A percentile compares a stretch with the other conserved stretches of the same genome.
These are phyloP conservation scores for Verticillium tricorpus DNA, from an alignment of 2,329 filamentous ascomycete species.

Conservation along the genomic window DNA sequence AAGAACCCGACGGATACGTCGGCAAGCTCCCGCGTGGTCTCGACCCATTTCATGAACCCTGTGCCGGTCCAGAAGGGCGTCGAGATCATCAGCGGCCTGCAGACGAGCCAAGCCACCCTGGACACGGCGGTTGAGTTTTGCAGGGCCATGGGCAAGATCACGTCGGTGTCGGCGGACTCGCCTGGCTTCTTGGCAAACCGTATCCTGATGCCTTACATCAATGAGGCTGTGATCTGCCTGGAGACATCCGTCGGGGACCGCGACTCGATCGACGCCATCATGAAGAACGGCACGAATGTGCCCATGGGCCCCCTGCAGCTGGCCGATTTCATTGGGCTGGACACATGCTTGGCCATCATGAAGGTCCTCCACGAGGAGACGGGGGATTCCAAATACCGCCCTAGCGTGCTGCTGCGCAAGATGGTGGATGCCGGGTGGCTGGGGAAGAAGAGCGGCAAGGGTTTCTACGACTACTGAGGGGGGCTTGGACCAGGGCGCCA, in stretches of 20 bases:
- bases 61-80: constrained; percentile 96
- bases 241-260: constrained; percentile 86
- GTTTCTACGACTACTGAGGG: constrained; percentile 83
- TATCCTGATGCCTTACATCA: constrained; percentile 99
- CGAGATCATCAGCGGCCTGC: constrained; percentile 91
- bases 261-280: constrained; percentile 93
- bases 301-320: constrained; percentile 94
- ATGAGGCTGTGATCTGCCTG: constrained; percentile 93
- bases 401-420: constrained; percentile 79
- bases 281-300: constrained; percentile 99
- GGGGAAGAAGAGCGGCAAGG: constrained; percentile 95
- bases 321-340: constrained; percentile 94
- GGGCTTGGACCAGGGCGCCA: background rate
- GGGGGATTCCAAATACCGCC: constrained; percentile 92
- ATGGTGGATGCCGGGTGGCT: constrained; percentile 99
- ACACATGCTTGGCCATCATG: constrained; percentile 97
- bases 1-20: constrained; percentile 73
- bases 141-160: constrained; percentile 86
- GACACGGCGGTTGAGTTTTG: constrained; percentile 82
- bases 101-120: constrained; percentile 80
- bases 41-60: constrained; percentile 99
- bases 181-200: constrained; percentile 95
- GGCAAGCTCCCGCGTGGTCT: constrained; percentile 81
- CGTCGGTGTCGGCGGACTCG: constrained; percentile 81
- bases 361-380: constrained; percentile 87